phyloP scores from a whole-genome alignment of 2,329 filamentous ascomycete genomes.

The Neofusicoccum umdonicola region DNA sequence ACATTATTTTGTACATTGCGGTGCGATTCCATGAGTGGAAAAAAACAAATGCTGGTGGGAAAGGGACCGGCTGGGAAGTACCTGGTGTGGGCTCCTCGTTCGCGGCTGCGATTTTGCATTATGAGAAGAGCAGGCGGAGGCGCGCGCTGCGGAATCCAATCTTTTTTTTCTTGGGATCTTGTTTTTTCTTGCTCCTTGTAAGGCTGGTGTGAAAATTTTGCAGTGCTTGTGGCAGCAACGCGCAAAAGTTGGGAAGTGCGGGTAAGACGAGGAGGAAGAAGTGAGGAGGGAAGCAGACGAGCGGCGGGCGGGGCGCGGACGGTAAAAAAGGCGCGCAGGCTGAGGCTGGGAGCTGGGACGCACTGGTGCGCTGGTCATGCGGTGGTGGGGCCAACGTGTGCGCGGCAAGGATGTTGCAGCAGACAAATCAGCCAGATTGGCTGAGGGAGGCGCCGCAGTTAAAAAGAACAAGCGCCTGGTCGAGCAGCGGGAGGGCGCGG shows the following conservation, averaged over 20 bases:
- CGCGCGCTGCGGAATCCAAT: slow-evolving; percentile 25
- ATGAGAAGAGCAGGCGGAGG: slow-evolving; percentile 36
- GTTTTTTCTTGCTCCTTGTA: slow-evolving; percentile 3
- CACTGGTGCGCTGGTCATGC: slow-evolving; percentile 17
- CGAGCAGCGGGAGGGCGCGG: slow-evolving; percentile 15
- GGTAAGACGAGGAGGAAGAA: slow-evolving; percentile 5
- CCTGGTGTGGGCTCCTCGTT: slow-evolving; percentile 39
- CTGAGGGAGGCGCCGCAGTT: slow-evolving; percentile 17
- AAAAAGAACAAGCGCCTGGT: slow-evolving; percentile 11
- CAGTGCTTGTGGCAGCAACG: background rate
- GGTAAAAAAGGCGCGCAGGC: slow-evolving; percentile 15
- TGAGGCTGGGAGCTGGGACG: slow-evolving; percentile 17
- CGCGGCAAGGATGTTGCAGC: slow-evolving; percentile 16
- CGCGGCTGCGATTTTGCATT: slow-evolving; percentile 44
- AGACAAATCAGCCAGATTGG: background rate
- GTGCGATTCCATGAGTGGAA: slow-evolving; percentile 22
- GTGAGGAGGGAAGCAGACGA: background rate
- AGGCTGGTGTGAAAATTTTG: background rate
- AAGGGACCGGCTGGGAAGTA: slow-evolving; percentile 40
- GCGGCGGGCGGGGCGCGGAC: slow-evolving; percentile 8
- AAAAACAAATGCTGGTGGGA: slow-evolving; percentile 24
- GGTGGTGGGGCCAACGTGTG: slow-evolving; percentile 17
- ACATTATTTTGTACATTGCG: slow-evolving; percentile 21
- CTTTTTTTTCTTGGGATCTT: background rate
- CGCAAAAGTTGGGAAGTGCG: background rate